Evolutionary conservation across 805 yeast genomes (phyloP).

Genomic region (Candida arabinofermentans): DNA sequence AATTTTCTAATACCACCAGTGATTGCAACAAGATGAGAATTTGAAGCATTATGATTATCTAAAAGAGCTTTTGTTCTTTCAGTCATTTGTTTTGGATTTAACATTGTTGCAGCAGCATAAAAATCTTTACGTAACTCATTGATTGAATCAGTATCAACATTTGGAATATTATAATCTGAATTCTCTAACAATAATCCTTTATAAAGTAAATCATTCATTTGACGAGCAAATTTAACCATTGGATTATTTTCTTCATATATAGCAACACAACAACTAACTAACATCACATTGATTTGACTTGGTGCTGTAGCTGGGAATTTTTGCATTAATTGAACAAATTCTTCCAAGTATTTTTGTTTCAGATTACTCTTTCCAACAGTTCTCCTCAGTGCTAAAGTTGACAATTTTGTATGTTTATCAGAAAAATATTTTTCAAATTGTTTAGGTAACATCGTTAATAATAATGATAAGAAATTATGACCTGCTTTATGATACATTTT

Average conservation of each 20-base stretch:
- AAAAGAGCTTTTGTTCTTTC: slow-evolving; percentile 12
- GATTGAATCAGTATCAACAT: slow-evolving; percentile 13
- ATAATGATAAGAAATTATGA: slow-evolving; percentile 31
- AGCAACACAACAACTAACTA: slow-evolving; percentile 31
- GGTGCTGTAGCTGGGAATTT: slow-evolving; percentile 26
- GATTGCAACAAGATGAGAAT: slow-evolving; percentile 13
- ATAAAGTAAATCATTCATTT: slow-evolving; percentile 21
- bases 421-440: slow-evolving; percentile 25
- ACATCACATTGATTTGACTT: slow-evolving; percentile 29
- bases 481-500: slow-evolving; percentile 26
- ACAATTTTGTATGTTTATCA: slow-evolving; percentile 18
- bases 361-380: slow-evolving; percentile 17
- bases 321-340: slow-evolving; percentile 19
- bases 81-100: slow-evolving; percentile 16
- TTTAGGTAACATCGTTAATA: slow-evolving; percentile 32
- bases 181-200: slow-evolving; percentile 29
- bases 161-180: slow-evolving; percentile 19
- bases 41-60: slow-evolving; percentile 11
- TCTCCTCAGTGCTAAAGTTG: slow-evolving; percentile 21
- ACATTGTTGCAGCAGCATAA: slow-evolving; percentile 23
- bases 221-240: slow-evolving; percentile 26
- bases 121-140: slow-evolving; percentile 23
- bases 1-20: slow-evolving; percentile 26
- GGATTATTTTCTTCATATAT: slow-evolving; percentile 23
- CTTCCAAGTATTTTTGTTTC: slow-evolving; percentile 26